Evolutionary conservation across 2,329 filamentous ascomycete genomes (phyloP).

Genomic region (Penicillium sp.): DNA sequence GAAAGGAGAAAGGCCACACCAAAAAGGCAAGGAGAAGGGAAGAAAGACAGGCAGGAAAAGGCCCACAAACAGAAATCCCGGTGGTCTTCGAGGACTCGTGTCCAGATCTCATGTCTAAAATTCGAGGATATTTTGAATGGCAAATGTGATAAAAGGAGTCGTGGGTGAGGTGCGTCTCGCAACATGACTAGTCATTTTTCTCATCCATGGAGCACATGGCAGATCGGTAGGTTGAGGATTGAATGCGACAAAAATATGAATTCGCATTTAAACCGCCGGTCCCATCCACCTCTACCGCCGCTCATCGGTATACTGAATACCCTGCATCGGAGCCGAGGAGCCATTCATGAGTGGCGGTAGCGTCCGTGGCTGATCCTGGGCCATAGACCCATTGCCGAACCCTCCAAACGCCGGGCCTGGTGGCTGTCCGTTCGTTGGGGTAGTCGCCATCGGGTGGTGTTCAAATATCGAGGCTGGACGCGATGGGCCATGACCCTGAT

Average conservation of each 20-base stretch:
- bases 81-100: constrained; percentile 5
- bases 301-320: constrained; percentile 55
- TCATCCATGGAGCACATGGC: constrained; percentile 23
- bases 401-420: constrained; percentile 37
- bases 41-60: constrained; percentile 14
- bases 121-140: constrained; percentile 25
- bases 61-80: constrained; percentile 11
- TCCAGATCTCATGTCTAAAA: constrained; percentile 24
- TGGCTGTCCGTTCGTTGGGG: constrained; percentile 41
- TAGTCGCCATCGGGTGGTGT: constrained; percentile 39
- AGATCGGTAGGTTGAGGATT: background rate
- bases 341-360: constrained; percentile 53
- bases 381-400: constrained; percentile 35
- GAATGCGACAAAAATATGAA: background rate
- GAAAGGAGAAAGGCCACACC: constrained; percentile 22
- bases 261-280: background rate
- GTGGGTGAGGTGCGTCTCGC: constrained; percentile 22
- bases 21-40: constrained; percentile 19
- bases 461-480: constrained; percentile 40
- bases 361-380: constrained; percentile 51
- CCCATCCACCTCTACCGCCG: constrained; percentile 38
- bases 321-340: constrained; percentile 52
- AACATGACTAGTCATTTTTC: constrained; percentile 33
- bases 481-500: constrained; percentile 39
- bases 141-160: constrained; percentile 24